Evolutionary conservation across 176 grass and related monocot genomes (phyloP).

Genomic region (Puya raimondii): DNA sequence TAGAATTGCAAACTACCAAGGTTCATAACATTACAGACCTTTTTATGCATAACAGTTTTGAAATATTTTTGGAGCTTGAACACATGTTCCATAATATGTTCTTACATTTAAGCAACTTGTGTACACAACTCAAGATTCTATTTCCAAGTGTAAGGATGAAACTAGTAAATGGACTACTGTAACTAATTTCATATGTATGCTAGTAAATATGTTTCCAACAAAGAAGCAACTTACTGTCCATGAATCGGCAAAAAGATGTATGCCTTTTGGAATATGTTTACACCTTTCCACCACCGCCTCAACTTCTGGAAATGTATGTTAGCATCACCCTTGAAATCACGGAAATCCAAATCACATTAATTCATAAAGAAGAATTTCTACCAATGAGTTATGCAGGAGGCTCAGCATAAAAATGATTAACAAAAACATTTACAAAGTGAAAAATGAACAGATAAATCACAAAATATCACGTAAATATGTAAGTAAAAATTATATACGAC

Average conservation of each 20-base stretch:
- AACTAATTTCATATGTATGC: conserved; percentile 7
- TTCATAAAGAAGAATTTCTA: background rate
- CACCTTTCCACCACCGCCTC: conserved; percentile 98
- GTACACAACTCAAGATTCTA: background rate
- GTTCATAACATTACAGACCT: no score
- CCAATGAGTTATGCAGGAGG: background rate
- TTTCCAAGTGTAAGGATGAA: background rate
- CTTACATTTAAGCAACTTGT: no score
- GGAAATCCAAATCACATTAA: background rate
- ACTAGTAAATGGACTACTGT: background rate
- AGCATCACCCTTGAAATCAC: conserved; percentile 9
- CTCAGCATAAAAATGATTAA: background rate
- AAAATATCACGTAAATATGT: background rate
- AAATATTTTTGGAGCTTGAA: no score
- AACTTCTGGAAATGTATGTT: conserved; percentile 46
- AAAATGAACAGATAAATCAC: background rate
- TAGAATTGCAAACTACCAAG: no score
- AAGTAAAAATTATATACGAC: background rate
- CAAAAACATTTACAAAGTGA: background rate
- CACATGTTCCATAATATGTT: no score
- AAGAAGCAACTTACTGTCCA: conserved; percentile 53
- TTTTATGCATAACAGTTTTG: no score
- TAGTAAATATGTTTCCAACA: conserved; percentile 12
- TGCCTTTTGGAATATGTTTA: conserved; percentile 71
- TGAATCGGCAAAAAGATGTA: conserved; percentile 91